phyloP scores from a whole-genome alignment of 805 yeast genomes.

The Candida verbasci region DNA sequence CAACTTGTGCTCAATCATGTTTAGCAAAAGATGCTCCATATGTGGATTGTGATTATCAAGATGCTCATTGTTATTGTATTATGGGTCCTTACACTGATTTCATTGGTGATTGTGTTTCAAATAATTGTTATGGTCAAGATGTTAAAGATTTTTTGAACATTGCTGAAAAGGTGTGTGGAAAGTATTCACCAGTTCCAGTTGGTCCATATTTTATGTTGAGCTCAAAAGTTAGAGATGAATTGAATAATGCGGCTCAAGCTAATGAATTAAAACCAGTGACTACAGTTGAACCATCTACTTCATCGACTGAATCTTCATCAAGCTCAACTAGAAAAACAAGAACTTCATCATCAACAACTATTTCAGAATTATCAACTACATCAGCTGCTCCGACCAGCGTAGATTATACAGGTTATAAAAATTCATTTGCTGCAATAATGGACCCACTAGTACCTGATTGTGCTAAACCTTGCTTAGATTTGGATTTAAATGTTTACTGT shows the following conservation, averaged over 20 bases:
- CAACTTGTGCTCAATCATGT: slow-evolving; percentile 41
- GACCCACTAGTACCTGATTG: too few relatives aligned
- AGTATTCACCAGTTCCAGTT: slow-evolving; percentile 20
- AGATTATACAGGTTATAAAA: too few relatives aligned
- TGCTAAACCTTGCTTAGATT: too few relatives aligned
- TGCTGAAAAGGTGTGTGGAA: too few relatives aligned
- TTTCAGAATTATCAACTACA: too few relatives aligned
- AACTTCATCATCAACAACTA: not conserved
- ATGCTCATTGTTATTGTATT: slow-evolving; percentile 41
- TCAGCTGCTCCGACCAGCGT: too few relatives aligned
- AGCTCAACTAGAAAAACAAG: not conserved
- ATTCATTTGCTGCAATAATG: too few relatives aligned
- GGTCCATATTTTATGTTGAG: slow-evolving; percentile 12
- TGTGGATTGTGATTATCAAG: slow-evolving; percentile 45
- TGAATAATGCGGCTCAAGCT: not conserved
- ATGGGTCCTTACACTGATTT: slow-evolving; percentile 29
- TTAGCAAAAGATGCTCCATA: slow-evolving; percentile 23
- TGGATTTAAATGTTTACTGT: too few relatives aligned
- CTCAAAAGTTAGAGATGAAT: not conserved
- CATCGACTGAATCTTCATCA: not conserved
- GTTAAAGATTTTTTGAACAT: too few relatives aligned
- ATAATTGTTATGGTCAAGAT: slow-evolving; percentile 29
- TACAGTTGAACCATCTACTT: not conserved
- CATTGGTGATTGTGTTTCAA: slow-evolving; percentile 35
- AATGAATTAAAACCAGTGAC: slow-evolving; percentile 1